These are phyloP conservation scores for Actinidia polygama DNA, from an alignment of 179 eudicot species.

Conservation along the genomic window DNA sequence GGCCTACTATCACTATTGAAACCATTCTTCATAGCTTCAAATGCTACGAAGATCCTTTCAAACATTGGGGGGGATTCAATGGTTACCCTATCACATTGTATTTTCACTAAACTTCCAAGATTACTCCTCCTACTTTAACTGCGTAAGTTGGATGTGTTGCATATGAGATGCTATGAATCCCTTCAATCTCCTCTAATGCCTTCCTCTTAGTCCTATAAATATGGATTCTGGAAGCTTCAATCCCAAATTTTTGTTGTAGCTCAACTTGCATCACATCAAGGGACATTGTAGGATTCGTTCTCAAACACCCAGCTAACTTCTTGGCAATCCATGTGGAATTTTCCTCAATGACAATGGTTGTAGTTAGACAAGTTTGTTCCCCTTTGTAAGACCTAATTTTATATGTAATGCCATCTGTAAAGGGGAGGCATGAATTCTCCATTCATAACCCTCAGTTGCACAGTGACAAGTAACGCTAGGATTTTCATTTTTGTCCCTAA, in stretches of 20 bases:
- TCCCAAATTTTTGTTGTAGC: neutral
- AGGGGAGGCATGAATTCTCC: neutral
- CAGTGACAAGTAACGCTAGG: neutral
- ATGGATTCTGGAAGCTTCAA: neutral
- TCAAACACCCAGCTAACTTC: neutral
- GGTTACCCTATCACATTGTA: neutral
- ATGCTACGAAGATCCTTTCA: neutral
- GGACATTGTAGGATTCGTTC: neutral
- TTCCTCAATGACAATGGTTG: neutral
- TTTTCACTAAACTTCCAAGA: neutral
- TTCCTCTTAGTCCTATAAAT: neutral
- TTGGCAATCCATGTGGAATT: neutral
- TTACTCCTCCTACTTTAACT: neutral
- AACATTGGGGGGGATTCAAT: neutral
- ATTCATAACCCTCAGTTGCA: neutral
- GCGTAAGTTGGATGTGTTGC: neutral
- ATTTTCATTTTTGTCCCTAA: neutral
- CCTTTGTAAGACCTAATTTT: neutral
- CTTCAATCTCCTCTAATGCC: neutral
- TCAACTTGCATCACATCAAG: neutral
- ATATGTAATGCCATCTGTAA: neutral
- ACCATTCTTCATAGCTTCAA: too few species aligned
- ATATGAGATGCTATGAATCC: neutral
- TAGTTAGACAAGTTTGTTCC: neutral
- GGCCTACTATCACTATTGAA: too few species aligned